Evolutionary conservation across 2,329 filamentous ascomycete species (phyloP).

Genomic region (Pseudopithomyces chartarum): DNA sequence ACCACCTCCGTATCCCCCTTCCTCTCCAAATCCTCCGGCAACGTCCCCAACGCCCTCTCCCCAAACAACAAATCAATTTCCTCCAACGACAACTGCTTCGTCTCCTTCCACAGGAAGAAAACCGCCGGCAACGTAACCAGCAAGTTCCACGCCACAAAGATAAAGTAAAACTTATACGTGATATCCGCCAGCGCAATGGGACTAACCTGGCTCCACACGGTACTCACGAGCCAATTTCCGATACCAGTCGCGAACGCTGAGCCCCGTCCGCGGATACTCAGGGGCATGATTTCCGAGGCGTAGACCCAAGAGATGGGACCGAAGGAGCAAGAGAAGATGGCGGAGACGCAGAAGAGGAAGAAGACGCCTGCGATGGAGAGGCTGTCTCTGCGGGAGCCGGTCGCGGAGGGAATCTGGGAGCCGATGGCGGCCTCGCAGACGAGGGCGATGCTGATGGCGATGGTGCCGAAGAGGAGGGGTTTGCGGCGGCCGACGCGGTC

Average conservation of each 20-base stretch:
- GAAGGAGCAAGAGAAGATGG: constrained; percentile 42
- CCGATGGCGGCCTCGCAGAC: constrained; percentile 65
- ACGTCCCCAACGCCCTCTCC: constrained; percentile 53
- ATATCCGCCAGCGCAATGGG: constrained; percentile 57
- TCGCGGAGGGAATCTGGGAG: constrained; percentile 35
- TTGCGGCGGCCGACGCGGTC: constrained; percentile 57
- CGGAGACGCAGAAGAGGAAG: constrained; percentile 57
- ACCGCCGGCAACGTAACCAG: constrained; percentile 53
- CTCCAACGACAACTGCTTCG: constrained; percentile 56
- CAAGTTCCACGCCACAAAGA: constrained; percentile 60
- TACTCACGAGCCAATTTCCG: constrained; percentile 64
- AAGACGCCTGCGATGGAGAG: constrained; percentile 23
- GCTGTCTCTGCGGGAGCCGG: constrained; percentile 41
- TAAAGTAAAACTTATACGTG: constrained; percentile 62
- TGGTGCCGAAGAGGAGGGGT: constrained; percentile 59
- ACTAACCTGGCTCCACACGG: constrained; percentile 63
- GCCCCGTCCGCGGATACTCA: constrained; percentile 66
- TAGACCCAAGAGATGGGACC: constrained; percentile 63
- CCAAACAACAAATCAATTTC: constrained; percentile 65
- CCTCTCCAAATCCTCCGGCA: constrained; percentile 51
- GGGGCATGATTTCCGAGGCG: constrained; percentile 66
- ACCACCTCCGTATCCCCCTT: constrained; percentile 15
- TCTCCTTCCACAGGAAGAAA: constrained; percentile 56
- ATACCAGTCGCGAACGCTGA: constrained; percentile 63
- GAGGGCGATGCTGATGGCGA: constrained; percentile 61